Conservation (phyloP, 495 filamentous ascomycete genomes). For the Extremus antarcticus region DNA sequence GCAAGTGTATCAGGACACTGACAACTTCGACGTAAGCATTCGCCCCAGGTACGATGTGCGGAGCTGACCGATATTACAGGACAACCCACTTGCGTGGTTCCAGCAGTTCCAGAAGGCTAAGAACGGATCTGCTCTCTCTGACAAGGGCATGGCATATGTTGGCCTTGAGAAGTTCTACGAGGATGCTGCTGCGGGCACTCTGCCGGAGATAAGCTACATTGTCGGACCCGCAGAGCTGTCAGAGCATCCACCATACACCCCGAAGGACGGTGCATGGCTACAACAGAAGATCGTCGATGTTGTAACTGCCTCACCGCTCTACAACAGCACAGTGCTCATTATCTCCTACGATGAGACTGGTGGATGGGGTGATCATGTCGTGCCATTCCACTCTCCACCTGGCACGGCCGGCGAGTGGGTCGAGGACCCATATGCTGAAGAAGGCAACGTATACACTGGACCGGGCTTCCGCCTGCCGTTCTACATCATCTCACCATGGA, state of each 20-base stretch:
- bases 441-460: constrained; percentile 41
- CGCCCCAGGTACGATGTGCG: neutral
- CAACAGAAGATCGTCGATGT: constrained; percentile 44
- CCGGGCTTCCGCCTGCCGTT: constrained; percentile 46
- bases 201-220: constrained; percentile 44
- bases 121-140: constrained; percentile 28
- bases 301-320: no score
- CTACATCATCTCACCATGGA: constrained; percentile 48
- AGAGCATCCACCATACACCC: constrained; percentile 44
- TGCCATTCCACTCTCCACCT: constrained; percentile 41
- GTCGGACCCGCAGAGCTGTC: constrained; percentile 42
- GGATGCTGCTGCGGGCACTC: constrained; percentile 40
- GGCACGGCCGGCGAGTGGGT: constrained; percentile 46
- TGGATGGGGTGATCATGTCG: constrained; percentile 47
- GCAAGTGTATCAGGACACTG: constrained; percentile 43
- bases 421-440: constrained; percentile 38
- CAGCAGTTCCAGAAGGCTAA: constrained; percentile 40
- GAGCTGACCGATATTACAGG: constrained; percentile 13
- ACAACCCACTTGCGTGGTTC: constrained; percentile 46
- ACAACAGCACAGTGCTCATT: no score
- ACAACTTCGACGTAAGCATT: constrained; percentile 41
- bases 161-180: constrained; percentile 41
- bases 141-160: constrained; percentile 38
- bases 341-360: no score
- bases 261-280: constrained; percentile 47